These are phyloP conservation scores for Psilocybe tampanensis DNA, from an alignment of 768 basidiomycete species.

Conservation along the genomic window DNA sequence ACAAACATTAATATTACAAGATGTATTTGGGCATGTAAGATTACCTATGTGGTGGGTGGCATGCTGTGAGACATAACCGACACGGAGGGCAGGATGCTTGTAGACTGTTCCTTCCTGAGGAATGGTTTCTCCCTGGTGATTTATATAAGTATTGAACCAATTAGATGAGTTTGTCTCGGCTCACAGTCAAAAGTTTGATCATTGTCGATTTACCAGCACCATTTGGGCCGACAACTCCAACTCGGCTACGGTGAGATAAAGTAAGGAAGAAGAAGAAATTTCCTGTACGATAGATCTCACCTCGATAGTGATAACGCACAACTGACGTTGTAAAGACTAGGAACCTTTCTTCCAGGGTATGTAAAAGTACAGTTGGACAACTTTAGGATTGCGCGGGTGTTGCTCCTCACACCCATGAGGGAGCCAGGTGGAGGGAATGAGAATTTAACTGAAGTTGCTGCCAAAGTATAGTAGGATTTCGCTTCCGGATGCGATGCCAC, in stretches of 20 bases:
- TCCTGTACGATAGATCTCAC: conserved; percentile 40
- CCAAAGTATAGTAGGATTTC: conserved; percentile 94
- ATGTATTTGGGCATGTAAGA: too few species aligned
- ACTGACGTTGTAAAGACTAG: conserved; percentile 85
- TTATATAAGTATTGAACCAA: conserved; percentile 5
- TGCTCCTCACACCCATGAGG: conserved; percentile 95
- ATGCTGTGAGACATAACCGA: conserved; percentile 97
- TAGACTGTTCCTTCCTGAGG: conserved; percentile 92
- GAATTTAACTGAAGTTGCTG: conserved; percentile 93
- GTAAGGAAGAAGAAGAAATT: conserved; percentile 17
- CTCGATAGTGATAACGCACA: conserved; percentile 94
- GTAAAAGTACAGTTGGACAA: conserved; percentile 90
- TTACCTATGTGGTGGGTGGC: conserved; percentile 94
- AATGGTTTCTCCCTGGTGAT: conserved; percentile 76
- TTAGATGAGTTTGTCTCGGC: conserved; percentile 22
- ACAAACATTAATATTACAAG: not conserved
- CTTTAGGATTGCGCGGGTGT: conserved; percentile 94
- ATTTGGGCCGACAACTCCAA: conserved; percentile 91
- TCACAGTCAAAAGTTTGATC: conserved; percentile 88
- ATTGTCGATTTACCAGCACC: conserved; percentile 96
- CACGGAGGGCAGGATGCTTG: conserved; percentile 91
- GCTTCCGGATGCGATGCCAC: conserved; percentile 91
- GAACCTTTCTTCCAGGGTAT: conserved; percentile 81
- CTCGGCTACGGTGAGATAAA: conserved; percentile 57
- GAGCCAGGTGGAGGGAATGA: conserved; percentile 95